Conservation (phyloP, 164 flowering plant genomes). For the Aristolochia contorta region DNA sequence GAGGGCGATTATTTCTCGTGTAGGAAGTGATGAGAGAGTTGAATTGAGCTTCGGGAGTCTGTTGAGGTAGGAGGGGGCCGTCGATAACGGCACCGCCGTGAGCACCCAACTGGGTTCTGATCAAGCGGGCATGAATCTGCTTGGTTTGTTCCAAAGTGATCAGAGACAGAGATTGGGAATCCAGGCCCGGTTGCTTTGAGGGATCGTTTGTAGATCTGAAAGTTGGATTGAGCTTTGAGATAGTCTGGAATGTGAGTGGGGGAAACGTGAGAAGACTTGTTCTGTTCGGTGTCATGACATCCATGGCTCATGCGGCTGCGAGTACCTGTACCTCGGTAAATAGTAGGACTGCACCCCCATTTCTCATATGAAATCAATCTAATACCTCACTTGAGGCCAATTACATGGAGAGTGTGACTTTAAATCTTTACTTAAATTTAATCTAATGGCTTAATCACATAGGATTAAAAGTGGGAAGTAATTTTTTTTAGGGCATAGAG, state of each 20-base stretch:
- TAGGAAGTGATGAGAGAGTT: constrained; percentile 40
- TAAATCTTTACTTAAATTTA: no score
- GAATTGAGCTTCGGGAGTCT: constrained; percentile 25
- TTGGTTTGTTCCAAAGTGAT: constrained; percentile 30
- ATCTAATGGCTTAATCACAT: no score
- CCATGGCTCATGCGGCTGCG: constrained; percentile 7
- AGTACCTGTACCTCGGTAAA: no score
- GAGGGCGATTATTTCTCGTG: constrained; percentile 26
- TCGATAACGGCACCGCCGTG: constrained; percentile 9
- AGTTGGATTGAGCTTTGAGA: constrained; percentile 9
- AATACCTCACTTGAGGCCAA: no score
- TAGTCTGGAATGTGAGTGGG: constrained; percentile 17
- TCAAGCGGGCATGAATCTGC: constrained; percentile 45
- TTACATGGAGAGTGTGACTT: no score
- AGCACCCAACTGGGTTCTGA: constrained; percentile 24
- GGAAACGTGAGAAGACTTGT: constrained; percentile 15
- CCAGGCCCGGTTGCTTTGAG: background rate
- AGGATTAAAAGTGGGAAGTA: no score
- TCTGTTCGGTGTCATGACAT: constrained; percentile 18
- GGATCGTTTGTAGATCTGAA: constrained; percentile 9
- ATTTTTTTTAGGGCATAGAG: no score
- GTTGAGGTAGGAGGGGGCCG: constrained; percentile 9
- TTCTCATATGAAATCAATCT: no score
- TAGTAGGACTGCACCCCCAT: no score
- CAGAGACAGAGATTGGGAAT: constrained; percentile 4